A percentile compares a stretch with the other conserved stretches of the same genome.
phyloP scores from a whole-genome alignment of 495 filamentous ascomycete genomes.

The Cenococcum geophilum region DNA sequence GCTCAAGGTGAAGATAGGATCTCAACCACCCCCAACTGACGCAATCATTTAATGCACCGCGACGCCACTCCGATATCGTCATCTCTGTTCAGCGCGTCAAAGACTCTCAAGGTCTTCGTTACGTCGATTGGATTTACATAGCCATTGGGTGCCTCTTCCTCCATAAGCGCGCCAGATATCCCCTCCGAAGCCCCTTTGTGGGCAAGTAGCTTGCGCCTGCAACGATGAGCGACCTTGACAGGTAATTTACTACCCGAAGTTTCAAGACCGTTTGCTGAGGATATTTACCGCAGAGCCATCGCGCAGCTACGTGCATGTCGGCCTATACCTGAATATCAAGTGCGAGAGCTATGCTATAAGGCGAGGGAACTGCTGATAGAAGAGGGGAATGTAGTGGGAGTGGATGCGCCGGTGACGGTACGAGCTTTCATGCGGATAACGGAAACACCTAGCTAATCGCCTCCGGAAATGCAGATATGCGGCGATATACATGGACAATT shows the following conservation, averaged over 20 bases:
- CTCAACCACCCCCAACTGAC: too few species aligned
- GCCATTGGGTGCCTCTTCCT: not conserved
- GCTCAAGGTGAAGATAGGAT: too few species aligned
- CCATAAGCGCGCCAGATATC: not conserved
- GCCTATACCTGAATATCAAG: conserved; percentile 90
- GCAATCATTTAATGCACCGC: not conserved
- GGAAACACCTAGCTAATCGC: not conserved
- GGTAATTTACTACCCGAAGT: conserved; percentile 13
- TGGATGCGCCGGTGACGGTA: conserved; percentile 91
- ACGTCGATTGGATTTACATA: not conserved
- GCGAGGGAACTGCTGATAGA: conserved; percentile 94
- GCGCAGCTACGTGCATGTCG: conserved; percentile 89
- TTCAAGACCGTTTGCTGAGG: conserved; percentile 8
- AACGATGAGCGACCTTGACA: conserved; percentile 31
- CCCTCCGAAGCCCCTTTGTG: not conserved
- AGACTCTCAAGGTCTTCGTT: not conserved
- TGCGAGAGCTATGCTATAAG: conserved; percentile 96
- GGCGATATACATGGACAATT: conserved; percentile 83
- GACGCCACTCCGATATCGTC: not conserved
- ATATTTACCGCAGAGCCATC: conserved; percentile 61
- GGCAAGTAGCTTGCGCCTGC: conserved; percentile 14
- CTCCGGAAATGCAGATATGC: conserved; percentile 59
- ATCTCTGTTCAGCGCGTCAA: not conserved
- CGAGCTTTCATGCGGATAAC: conserved; percentile 6
- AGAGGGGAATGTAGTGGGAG: conserved; percentile 94